A percentile compares a stretch with the other conserved stretches of the same genome.
phyloP scores from a whole-genome alignment of 1,284 basidiomycete genomes.

The Trichosporon coremiiforme region DNA sequence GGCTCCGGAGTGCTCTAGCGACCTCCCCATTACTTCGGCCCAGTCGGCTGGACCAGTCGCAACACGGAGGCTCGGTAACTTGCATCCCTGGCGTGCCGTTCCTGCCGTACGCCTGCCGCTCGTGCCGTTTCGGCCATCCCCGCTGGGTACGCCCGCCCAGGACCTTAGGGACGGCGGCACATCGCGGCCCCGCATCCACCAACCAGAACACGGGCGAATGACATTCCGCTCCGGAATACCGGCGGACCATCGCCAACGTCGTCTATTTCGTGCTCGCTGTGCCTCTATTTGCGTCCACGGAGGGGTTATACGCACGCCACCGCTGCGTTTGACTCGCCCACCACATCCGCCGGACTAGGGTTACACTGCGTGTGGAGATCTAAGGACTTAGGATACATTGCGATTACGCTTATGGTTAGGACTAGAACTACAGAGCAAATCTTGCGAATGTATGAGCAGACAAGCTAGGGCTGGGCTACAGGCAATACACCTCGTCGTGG shows the following conservation, averaged over 20 bases:
- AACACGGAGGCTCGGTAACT: constrained; percentile 6
- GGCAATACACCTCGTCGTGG: constrained; percentile 48
- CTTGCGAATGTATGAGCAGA: no score
- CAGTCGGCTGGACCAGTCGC: constrained; percentile 15
- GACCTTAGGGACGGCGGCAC: neutral
- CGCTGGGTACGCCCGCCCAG: neutral
- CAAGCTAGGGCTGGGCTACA: constrained; percentile 31
- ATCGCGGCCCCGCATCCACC: neutral
- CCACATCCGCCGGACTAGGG: neutral
- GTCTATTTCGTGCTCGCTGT: neutral
- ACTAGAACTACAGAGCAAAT: neutral
- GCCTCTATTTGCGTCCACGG: no score
- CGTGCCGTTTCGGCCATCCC: constrained; percentile 5
- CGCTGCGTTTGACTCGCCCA: neutral
- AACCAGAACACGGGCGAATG: neutral
- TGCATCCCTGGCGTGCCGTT: neutral
- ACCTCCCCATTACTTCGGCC: neutral
- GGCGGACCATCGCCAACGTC: neutral
- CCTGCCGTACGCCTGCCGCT: neutral
- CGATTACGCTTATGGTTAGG: neutral
- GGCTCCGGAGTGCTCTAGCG: no score
- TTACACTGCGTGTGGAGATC: no score
- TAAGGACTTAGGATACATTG: constrained; percentile 12
- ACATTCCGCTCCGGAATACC: neutral
- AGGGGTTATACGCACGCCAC: neutral